Evolutionary conservation across 768 basidiomycete species (phyloP), one percentile per base, ranked within the genome.

Genomic region (Macrolepiota albuminosa): DNA sequence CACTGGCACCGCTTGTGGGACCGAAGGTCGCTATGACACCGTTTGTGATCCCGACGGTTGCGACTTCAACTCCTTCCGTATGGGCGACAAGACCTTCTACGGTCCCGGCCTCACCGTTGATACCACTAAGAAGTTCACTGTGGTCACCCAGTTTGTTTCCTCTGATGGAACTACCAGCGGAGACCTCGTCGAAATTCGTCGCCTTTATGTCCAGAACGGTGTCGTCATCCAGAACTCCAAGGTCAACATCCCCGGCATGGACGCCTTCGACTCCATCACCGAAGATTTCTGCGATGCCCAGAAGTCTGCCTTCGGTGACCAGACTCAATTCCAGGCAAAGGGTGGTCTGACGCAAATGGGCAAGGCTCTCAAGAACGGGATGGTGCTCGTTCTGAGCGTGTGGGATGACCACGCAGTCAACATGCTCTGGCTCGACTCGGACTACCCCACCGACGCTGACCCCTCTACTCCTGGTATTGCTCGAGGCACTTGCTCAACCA

Each of bases 121-220:
- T 73, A 84, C 81, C 66, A 75, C 59, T 69, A 66, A 71, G 62
- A 74, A 73, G 63, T 76, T 84, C 75, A 83, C 82, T 58, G 78
- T 83, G 61, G 81, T 83, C 68, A 83, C 83, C 56, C 83, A 84
- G 69, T 84, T 84, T 79, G 63, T 81, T 64, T 81, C 81, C 61
- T 66, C 67, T 66, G 73, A 77, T 72, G 75, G 76, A 65, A 75
- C 80, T 54, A 66, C 77, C 55, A 69, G 73, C 50, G 82, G 83
- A 50, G 74, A 71, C 37, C 80, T 84, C 69, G 71, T 69, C 53
- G 81, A 81, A 68, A 83, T 83, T 67, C 77, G 54, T 31, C 54
- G 54, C 3, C 42, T 55, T 31, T 55, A 55, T 16, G 54, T 55
- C 11, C 54, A 55, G 42, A 40, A 55, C 6, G 54, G 54, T 16